Evolutionary conservation across 2,329 filamentous ascomycete species (phyloP).

Genomic region (Verticillium nubilum): DNA sequence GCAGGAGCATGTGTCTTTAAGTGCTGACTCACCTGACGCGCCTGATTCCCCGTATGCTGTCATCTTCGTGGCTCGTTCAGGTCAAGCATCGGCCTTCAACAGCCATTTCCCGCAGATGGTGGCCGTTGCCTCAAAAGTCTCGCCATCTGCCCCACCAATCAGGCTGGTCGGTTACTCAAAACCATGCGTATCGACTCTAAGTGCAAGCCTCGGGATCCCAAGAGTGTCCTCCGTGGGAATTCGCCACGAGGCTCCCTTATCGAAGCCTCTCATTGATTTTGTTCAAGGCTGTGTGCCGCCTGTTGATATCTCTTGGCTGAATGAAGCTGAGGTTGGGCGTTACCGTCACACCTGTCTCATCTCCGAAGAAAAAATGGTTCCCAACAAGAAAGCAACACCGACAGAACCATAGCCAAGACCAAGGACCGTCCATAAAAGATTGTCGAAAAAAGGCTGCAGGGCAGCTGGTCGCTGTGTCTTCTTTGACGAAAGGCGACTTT

Average conservation of each 20-base stretch:
- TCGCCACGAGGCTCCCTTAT: constrained; percentile 47
- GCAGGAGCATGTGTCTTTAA: constrained; percentile 30
- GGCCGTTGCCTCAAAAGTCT: constrained; percentile 39
- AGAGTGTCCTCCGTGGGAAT: constrained; percentile 62
- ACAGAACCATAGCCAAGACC: neutral
- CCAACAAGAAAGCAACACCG: neutral
- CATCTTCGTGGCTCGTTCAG: constrained; percentile 54
- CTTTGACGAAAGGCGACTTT: no score
- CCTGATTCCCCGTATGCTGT: constrained; percentile 34
- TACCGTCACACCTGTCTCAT: constrained; percentile 21
- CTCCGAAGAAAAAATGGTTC: constrained; percentile 9
- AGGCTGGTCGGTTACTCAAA: constrained; percentile 60
- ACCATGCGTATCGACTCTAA: constrained; percentile 51
- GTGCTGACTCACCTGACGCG: neutral
- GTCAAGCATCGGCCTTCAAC: constrained; percentile 52
- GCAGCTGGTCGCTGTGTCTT: no score
- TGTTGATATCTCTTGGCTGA: constrained; percentile 50
- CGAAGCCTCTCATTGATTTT: constrained; percentile 51
- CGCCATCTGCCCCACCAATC: constrained; percentile 32
- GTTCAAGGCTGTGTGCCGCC: constrained; percentile 45
- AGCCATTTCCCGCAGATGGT: constrained; percentile 55
- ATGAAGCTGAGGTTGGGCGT: constrained; percentile 11
- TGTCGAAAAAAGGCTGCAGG: no score
- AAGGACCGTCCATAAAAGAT: no score
- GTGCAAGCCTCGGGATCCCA: constrained; percentile 51